Base-by-base conservation (phyloP, 192 early-diverging fungal species). In the Backusella australiensis region DNA sequence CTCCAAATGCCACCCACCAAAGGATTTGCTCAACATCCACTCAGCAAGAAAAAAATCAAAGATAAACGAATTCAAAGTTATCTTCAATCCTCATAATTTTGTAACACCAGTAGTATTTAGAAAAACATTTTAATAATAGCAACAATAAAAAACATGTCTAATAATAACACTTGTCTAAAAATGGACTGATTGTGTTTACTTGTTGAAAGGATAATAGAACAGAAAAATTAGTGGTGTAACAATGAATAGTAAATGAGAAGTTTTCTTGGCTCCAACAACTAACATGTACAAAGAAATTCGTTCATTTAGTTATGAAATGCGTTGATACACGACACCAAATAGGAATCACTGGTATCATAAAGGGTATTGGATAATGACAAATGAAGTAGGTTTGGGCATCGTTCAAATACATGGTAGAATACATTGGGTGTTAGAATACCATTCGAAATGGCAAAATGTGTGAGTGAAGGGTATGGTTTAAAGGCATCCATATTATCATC, bases 11-110 rank as follows among this genome's bases (percentile, higher is more conserved):
- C 35, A 38, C 68, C 68, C 5, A 21, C 7, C n/a, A 63, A 29
- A 11, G 8, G 3, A 1, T 11, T 38, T 38, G 9, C 36, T 39
- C 35, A 69, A 12, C 68, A 69, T n/a, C 68, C 68, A 23, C 38
- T 69, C 34, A 69, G 21, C 34, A 69, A 69, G n/a, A 69, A 69
- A 35, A 38, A 41, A 12, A 36, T 69, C 34, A 69, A 69, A 39
- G 68, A 69, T 69, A 69, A 38, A 69, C 34, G 68, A n/a, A 69
- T 69, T 21, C 68, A 69, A 69, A 69, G 19, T 23, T 69, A 69
- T 11, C 36, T 69, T 69, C 38, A 69, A 23, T 23, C 68, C 3
- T 12, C 56, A 69, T 21, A 69, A 69, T 23, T 9, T 21, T 35
- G 35, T 69, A 41, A 35, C 38, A 69, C 17, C n/a, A 35, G 23